phyloP scores from a whole-genome alignment of 148 eudicot genomes.

The Salicornia ramosissima region DNA sequence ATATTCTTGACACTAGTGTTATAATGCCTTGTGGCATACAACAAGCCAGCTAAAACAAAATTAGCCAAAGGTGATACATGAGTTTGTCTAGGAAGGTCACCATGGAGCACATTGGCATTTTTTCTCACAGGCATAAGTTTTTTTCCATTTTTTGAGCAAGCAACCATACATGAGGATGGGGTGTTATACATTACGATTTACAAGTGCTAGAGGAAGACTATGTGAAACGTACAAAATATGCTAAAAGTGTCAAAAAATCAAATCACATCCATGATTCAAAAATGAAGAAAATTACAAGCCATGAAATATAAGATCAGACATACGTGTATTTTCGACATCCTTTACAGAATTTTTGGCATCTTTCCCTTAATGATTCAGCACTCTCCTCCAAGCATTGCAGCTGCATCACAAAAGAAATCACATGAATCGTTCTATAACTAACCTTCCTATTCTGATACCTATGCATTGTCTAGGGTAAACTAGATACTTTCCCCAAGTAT shows the following conservation, averaged over 20 bases:
- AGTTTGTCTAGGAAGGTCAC: no score
- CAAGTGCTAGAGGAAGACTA: not conserved
- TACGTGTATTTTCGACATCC: conserved; percentile 98
- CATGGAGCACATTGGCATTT: no score
- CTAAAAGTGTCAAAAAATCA: not conserved
- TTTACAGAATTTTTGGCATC: conserved; percentile 84
- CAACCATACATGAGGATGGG: no score
- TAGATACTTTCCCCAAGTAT: not conserved
- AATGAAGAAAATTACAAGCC: not conserved
- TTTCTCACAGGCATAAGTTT: no score
- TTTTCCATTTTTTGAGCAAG: no score
- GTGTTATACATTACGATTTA: no score
- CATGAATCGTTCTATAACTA: no score
- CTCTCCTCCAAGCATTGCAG: conserved; percentile 87
- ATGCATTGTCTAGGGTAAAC: not conserved
- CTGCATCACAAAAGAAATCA: conserved; percentile 34
- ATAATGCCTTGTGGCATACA: no score
- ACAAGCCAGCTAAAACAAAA: no score
- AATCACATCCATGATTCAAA: not conserved
- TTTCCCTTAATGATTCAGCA: conserved; percentile 85
- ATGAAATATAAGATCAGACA: conserved; percentile 20
- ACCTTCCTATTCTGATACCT: not conserved
- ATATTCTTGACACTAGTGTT: no score
- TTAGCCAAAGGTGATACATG: no score
- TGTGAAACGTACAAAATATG: not conserved